phyloP scores from a whole-genome alignment of 805 yeast genomes.

The Priceomyces melissophilus region DNA sequence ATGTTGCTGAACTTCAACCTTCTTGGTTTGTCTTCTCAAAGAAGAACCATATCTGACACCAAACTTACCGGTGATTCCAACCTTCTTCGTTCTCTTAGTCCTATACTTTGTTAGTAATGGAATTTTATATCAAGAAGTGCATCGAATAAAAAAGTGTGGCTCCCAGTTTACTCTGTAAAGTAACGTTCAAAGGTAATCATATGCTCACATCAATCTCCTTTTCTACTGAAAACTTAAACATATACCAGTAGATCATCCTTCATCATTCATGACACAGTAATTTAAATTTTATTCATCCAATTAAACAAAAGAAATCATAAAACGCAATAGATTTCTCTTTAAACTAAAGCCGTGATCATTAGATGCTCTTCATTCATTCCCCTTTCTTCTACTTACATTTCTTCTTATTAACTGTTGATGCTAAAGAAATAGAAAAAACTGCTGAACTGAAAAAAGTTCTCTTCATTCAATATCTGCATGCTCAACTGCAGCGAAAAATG shows the following conservation, averaged over 20 bases:
- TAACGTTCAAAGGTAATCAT: too few species aligned
- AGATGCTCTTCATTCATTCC: neutral
- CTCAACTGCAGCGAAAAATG: neutral
- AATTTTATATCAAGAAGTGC: neutral
- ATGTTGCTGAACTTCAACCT: slow-evolving; percentile 98
- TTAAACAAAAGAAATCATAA: too few species aligned
- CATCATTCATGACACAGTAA: too few species aligned
- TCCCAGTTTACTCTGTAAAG: too few species aligned
- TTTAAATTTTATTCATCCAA: too few species aligned
- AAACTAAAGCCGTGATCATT: neutral
- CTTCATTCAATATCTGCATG: neutral
- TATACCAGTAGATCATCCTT: too few species aligned
- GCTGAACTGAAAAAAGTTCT: slow-evolving; percentile 1
- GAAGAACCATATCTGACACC: slow-evolving; percentile 99
- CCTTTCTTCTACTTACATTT: slow-evolving; percentile 4
- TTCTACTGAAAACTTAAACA: too few species aligned
- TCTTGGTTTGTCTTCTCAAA: slow-evolving; percentile 98
- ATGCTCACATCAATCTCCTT: too few species aligned
- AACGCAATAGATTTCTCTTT: neutral
- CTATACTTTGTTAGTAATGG: slow-evolving; percentile 51
- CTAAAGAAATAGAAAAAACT: slow-evolving; percentile 2
- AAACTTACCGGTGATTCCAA: slow-evolving; percentile 99
- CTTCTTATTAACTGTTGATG: neutral
- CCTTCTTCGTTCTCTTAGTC: slow-evolving; percentile 99
- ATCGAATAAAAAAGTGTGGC: too few species aligned